Percentiles rank a stretch among this genome's conserved stretches.
phyloP scores from a whole-genome alignment of 1,139 yeast species.

The Suhomyces panamericanus region DNA sequence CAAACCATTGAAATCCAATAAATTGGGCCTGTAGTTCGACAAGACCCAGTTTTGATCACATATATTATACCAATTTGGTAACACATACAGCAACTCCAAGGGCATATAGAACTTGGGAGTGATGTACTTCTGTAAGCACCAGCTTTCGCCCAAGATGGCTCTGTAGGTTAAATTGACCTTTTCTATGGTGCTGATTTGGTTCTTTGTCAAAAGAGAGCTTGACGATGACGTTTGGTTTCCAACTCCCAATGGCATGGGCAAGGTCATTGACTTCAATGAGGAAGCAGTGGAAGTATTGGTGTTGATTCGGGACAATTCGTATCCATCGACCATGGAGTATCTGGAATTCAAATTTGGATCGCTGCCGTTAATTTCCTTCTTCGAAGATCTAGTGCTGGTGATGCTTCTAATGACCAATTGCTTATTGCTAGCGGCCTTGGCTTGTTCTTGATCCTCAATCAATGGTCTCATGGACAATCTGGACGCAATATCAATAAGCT shows the following conservation, averaged over 20 bases:
- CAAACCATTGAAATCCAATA: slow-evolving; percentile 71
- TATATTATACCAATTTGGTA: slow-evolving; percentile 40
- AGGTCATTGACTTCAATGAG: slow-evolving; percentile 38
- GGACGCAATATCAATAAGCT: slow-evolving; percentile 62
- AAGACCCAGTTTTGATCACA: slow-evolving; percentile 51
- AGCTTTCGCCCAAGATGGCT: slow-evolving; percentile 49
- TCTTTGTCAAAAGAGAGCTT: slow-evolving; percentile 36
- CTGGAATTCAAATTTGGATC: slow-evolving; percentile 30
- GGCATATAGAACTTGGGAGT: slow-evolving; percentile 30
- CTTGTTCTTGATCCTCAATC: slow-evolving; percentile 24
- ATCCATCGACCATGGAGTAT: slow-evolving; percentile 52
- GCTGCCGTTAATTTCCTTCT: slow-evolving; percentile 22
- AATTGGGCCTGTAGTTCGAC: slow-evolving; percentile 49
- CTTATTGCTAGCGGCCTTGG: slow-evolving; percentile 18
- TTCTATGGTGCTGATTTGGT: slow-evolving; percentile 45
- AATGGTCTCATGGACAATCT: slow-evolving; percentile 44
- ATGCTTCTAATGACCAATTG: slow-evolving; percentile 51
- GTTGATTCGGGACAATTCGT: slow-evolving; percentile 49
- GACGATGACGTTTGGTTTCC: slow-evolving; percentile 46
- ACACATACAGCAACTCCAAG: slow-evolving; percentile 27
- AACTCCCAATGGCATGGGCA: slow-evolving; percentile 46
- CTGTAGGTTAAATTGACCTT: slow-evolving; percentile 50
- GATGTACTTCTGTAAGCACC: slow-evolving; percentile 41
- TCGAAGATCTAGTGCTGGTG: slow-evolving; percentile 31
- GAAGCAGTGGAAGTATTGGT: slow-evolving; percentile 43